Base-by-base conservation (phyloP, 2,329 filamentous ascomycete genomes). In the Didymella keratinophila region DNA sequence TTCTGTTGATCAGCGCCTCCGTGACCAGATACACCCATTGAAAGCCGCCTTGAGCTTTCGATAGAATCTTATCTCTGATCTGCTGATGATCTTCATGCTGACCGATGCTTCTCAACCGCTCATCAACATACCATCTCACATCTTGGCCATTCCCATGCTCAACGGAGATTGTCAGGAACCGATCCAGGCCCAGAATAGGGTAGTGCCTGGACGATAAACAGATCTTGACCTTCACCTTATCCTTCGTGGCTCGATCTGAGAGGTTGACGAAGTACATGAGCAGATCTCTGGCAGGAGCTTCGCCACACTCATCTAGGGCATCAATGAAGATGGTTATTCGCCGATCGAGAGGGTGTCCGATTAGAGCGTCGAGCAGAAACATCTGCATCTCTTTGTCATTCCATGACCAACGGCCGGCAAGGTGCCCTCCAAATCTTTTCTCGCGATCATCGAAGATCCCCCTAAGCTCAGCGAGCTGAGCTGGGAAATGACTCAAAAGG, bases 141-240 rank as follows among this genome's bases (percentile, higher is more conserved):
- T 52, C 49, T 2, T 36, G 20, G 28, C 7, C 1, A 12, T 52
- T 44, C 14, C 11, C 3, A 16, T 52, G 20, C 4, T 52, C 39
- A 2, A 52, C 39, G 11, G 34, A 39, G 10, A 21, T 18, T 5
- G 27, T 12, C 1, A 18, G 49, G 27, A 27, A 20, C 3, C 2
- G 23, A 3, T 52, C 49, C 4, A 36, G 28, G 20, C 28, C 23
- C 2, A 52, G 16, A 5, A 52, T 9, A 0, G 50, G 41, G 20
- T 52, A 52, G 16, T 52, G 30, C 10, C 50, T 52, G 2, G 50
- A 52, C 1, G 50, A 52, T 1, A 52, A 2, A 16, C 50, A 52
- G 1, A 52, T 20, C 25, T 37, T 52, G 20, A 52, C 1, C 1
- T 52, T 2, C 0, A 30, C 50, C 14, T 1, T n/a, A 10, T 20